Percentiles rank a stretch among this genome's conserved stretches.
phyloP scores from a whole-genome alignment of 2,329 filamentous ascomycete species.

The Neonectria hederae region DNA sequence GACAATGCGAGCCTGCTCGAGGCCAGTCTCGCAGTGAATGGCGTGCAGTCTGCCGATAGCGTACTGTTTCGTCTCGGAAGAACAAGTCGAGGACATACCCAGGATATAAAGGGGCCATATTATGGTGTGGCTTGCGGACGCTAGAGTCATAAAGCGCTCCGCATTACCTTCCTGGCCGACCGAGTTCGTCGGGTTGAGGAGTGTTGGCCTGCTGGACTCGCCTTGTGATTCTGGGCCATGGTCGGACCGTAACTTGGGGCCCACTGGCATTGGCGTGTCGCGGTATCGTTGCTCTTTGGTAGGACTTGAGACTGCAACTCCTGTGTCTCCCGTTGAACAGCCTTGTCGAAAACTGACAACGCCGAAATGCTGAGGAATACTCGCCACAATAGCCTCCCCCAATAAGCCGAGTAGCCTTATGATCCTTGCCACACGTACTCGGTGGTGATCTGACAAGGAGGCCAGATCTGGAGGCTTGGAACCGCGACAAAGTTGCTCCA shows the following conservation, averaged over 20 bases:
- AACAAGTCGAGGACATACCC: slow-evolving; percentile 58
- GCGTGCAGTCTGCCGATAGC: slow-evolving; percentile 56
- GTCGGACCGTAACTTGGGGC: slow-evolving; percentile 17
- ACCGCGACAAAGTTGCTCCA: slow-evolving; percentile 51
- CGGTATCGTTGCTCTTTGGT: slow-evolving; percentile 43
- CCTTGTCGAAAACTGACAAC: slow-evolving; percentile 55
- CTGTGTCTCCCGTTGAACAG: slow-evolving; percentile 33
- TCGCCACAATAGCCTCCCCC: slow-evolving; percentile 55
- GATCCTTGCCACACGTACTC: slow-evolving; percentile 49
- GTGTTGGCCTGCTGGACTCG: slow-evolving; percentile 45
- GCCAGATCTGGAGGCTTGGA: slow-evolving; percentile 31
- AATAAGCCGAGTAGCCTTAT: slow-evolving; percentile 52
- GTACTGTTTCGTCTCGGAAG: slow-evolving; percentile 53
- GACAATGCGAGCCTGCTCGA: slow-evolving; percentile 56
- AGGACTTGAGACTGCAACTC: slow-evolving; percentile 39
- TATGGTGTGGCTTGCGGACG: slow-evolving; percentile 58
- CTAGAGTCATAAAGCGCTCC: slow-evolving; percentile 59
- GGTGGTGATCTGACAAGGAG: slow-evolving; percentile 44
- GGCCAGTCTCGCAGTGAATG: slow-evolving; percentile 56
- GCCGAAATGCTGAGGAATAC: slow-evolving; percentile 60
- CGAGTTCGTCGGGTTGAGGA: slow-evolving; percentile 53
- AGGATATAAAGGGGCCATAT: slow-evolving; percentile 62
- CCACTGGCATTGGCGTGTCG: slow-evolving; percentile 41
- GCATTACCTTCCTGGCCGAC: slow-evolving; percentile 48
- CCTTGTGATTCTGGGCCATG: slow-evolving; percentile 17